Conservation (phyloP, 2,329 filamentous ascomycete species). For the Fusarium sp. region DNA sequence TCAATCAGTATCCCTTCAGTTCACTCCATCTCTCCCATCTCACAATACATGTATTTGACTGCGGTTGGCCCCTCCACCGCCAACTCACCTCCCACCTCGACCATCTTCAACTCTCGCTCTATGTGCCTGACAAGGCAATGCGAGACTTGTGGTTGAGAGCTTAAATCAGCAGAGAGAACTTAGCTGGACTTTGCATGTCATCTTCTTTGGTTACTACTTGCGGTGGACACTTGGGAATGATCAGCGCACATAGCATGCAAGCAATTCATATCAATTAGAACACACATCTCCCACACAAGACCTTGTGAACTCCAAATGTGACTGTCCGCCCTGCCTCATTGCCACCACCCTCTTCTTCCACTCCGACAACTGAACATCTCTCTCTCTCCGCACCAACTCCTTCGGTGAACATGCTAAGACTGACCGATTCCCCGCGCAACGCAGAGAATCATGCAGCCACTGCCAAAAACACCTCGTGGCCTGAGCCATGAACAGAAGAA, state of each 20-base stretch:
- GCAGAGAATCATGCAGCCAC: rapidly evolving
- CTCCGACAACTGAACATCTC: too few species aligned
- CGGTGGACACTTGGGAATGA: rapidly evolving
- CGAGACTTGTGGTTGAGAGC: too few species aligned
- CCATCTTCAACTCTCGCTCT: too few species aligned
- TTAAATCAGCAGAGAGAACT: too few species aligned
- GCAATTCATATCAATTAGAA: neutral
- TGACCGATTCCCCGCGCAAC: rapidly evolving
- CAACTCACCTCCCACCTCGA: neutral
- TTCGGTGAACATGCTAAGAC: too few species aligned
- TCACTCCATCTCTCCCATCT: neutral
- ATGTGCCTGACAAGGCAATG: rapidly evolving
- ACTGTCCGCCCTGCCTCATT: neutral
- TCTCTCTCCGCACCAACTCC: neutral
- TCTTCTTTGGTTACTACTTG: neutral
- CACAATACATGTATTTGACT: neutral
- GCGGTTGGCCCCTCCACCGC: too few species aligned
- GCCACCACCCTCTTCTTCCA: too few species aligned
- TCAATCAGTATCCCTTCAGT: neutral
- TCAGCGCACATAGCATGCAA: neutral
- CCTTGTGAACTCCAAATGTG: neutral
- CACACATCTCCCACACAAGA: neutral
- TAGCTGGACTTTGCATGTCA: neutral
- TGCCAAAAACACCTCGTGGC: neutral
- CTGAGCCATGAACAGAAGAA: neutral